Evolutionary conservation across 2,329 filamentous ascomycete genomes (phyloP), one percentile per base, ranked within the genome.

Genomic region (Arthrobotrys conoides): DNA sequence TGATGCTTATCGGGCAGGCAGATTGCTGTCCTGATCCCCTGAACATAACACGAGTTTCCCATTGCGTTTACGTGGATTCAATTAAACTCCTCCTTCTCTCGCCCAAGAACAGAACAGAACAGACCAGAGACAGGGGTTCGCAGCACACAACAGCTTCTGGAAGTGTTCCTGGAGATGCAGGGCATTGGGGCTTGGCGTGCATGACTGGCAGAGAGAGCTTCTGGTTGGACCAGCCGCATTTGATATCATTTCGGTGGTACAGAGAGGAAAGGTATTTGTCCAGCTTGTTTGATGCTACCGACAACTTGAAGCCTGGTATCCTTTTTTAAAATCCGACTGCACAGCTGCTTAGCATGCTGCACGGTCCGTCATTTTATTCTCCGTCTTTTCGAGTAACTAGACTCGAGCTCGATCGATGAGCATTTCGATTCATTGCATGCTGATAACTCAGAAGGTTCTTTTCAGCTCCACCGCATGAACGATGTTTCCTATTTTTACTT

Each of bases 401-500:
- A 51, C 9, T 14, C 20, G 22, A 51, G 27, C 27, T 22, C 9
- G 46, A 49, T 49, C 5, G 18, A 24, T 9, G 46, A n/a, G n/a
- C 3, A 9, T 22, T 49, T 3, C 46, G 46, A 44, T 44, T 44
- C 44, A 20, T 2, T 46, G 44, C n/a, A 18, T 46, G 44, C 44
- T 18, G 16, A n/a, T 46, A 46, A 24, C 22, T 71, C 55, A 71
- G n/a, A 63, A 71, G 9, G 24, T 22, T 48, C 55, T 57, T 38
- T 38, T 67, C 18, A 79, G 44, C 55, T 69, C 65, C 27, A 82
- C 59, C 8, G 71, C 70, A 61, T 84, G 82, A 18, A 94, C 88
- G 16, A 87, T 84, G 82, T 94, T 94, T 5, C 92, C 92, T 82
- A 94, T 90, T 85, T 94, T 94, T 38, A 87, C 88, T 84, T 94